Conservation (phyloP, 2,329 filamentous ascomycete species). For the Blastomyces parvus region DNA sequence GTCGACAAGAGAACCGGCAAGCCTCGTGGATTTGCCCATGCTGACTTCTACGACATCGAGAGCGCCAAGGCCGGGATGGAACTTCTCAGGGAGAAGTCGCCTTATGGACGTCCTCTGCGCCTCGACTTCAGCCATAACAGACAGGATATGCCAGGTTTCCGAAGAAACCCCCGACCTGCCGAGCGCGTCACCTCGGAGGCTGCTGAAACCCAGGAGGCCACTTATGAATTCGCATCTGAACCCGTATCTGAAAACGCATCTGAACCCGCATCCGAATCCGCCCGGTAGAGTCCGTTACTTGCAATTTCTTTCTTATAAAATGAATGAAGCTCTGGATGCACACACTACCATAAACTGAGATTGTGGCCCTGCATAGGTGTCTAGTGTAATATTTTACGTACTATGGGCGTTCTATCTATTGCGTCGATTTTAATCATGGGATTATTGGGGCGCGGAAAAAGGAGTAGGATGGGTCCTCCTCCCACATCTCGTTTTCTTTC, state of each 20-base stretch:
- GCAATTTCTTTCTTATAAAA: not conserved
- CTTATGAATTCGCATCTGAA: not conserved
- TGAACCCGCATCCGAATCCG: not conserved
- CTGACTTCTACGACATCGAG: slow-evolving; percentile 62
- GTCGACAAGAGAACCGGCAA: slow-evolving; percentile 73
- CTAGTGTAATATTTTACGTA: slow-evolving; percentile 7
- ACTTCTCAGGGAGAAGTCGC: slow-evolving; percentile 44
- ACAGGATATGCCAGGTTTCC: not conserved
- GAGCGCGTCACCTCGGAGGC: not conserved
- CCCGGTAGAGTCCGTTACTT: not conserved
- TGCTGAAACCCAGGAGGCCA: not conserved
- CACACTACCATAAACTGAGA: not conserved
- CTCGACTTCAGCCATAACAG: slow-evolving; percentile 49
- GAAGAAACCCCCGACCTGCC: not conserved
- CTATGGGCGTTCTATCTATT: slow-evolving; percentile 5
- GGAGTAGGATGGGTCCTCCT: not conserved
- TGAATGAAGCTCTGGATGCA: not conserved
- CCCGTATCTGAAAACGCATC: too few relatives aligned
- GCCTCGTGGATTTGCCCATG: slow-evolving; percentile 74
- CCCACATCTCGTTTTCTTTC: not conserved
- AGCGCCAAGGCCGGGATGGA: slow-evolving; percentile 54
- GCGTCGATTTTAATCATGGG: not conserved
- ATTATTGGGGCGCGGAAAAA: slow-evolving; percentile 1
- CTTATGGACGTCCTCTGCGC: slow-evolving; percentile 58
- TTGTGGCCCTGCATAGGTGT: slow-evolving; percentile 1